Conservation (phyloP, 768 basidiomycete species). For the Amanita rubescens region DNA sequence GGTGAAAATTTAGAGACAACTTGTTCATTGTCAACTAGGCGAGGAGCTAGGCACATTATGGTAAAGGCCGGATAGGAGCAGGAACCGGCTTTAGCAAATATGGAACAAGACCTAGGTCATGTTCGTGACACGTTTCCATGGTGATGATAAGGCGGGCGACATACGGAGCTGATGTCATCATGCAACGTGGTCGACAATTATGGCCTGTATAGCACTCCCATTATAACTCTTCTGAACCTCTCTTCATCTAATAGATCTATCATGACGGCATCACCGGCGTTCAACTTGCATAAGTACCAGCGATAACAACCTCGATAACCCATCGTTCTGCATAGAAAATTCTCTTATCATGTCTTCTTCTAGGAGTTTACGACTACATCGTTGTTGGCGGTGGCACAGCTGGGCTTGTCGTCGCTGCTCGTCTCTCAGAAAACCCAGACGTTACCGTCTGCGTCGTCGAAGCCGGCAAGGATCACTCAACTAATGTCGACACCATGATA, state of each 20-base stretch:
- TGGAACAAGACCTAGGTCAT: not conserved
- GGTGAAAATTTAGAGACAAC: no score
- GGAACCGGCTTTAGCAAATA: not conserved
- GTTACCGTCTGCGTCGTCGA: conserved; percentile 33
- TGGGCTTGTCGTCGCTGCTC: conserved; percentile 25
- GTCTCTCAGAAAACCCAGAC: conserved; percentile 26
- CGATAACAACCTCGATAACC: not conserved
- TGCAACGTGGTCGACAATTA: not conserved
- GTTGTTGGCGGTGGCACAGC: conserved; percentile 27
- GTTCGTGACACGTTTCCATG: not conserved
- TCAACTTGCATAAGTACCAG: not conserved
- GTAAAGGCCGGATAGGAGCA: not conserved
- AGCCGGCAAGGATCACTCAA: conserved; percentile 20
- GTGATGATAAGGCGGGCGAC: not conserved
- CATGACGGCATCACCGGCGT: not conserved
- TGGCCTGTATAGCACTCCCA: not conserved
- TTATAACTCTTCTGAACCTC: not conserved
- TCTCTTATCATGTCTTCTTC: conserved; percentile 7
- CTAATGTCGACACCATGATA: conserved; percentile 13
- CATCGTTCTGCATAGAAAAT: not conserved
- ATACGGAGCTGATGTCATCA: not conserved
- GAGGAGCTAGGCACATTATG: no score
- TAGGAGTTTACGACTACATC: conserved; percentile 52
- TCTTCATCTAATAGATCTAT: not conserved
- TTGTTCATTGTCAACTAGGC: no score